These are phyloP conservation scores for Ceratobasidium sp. DNA, from an alignment of 1,284 basidiomycete genomes.

Conservation along the genomic window DNA sequence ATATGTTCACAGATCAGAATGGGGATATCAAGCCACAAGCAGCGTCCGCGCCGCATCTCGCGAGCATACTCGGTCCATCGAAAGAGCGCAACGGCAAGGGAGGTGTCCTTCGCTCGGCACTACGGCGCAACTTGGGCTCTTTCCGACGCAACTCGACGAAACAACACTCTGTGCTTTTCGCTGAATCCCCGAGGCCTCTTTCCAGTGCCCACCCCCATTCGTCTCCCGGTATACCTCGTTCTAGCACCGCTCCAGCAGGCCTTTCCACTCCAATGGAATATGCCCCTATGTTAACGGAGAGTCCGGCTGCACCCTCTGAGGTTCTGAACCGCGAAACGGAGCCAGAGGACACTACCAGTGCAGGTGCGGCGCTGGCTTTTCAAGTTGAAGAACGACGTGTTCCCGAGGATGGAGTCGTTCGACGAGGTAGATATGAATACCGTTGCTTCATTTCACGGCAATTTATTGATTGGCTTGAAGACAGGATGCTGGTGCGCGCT, in stretches of 20 bases:
- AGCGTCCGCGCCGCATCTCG: constrained; percentile 13
- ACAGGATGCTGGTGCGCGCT: constrained; percentile 82
- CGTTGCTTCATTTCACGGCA: background rate
- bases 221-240: constrained; percentile 13
- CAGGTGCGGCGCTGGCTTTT: constrained; percentile 57
- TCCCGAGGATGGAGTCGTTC: constrained; percentile 25
- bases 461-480: constrained; percentile 53
- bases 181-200: constrained; percentile 31
- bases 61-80: background rate
- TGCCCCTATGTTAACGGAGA: constrained; percentile 43
- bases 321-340: constrained; percentile 64
- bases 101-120: constrained; percentile 18
- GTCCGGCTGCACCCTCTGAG: constrained; percentile 61
- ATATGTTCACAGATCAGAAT: background rate
- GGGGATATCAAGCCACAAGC: constrained; percentile 7
- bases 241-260: background rate
- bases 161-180: constrained; percentile 30
- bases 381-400: constrained; percentile 8
- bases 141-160: constrained; percentile 3
- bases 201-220: background rate
- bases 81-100: background rate
- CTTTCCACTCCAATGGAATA: constrained; percentile 7
- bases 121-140: constrained; percentile 21
- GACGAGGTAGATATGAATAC: constrained; percentile 6
- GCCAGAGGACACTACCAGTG: constrained; percentile 65